These are phyloP conservation scores for Plasmopara viticola DNA, from an alignment of 352 stramenopile species.

Conservation along the genomic window DNA sequence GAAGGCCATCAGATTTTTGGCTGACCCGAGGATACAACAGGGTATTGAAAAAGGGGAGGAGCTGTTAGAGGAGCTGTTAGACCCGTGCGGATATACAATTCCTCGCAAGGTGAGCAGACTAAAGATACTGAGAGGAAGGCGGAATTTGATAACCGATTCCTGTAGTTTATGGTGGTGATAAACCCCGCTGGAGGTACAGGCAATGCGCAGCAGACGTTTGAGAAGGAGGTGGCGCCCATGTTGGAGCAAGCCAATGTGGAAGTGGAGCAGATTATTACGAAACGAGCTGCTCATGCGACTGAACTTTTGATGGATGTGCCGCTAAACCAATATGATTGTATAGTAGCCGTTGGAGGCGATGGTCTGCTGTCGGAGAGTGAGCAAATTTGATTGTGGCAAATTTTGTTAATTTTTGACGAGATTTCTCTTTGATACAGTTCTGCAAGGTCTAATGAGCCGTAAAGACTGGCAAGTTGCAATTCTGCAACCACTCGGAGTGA, in stretches of 20 bases:
- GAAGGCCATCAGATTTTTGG: slow-evolving; percentile 36
- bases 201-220: slow-evolving; percentile 43
- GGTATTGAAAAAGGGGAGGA: slow-evolving; percentile 6
- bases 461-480: slow-evolving; percentile 54
- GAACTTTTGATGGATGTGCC: slow-evolving; percentile 36
- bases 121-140: neutral
- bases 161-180: slow-evolving; percentile 59
- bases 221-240: slow-evolving; percentile 42
- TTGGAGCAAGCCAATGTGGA: slow-evolving; percentile 53
- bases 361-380: slow-evolving; percentile 63
- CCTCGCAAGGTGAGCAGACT: slow-evolving; percentile 12
- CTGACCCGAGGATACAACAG: slow-evolving; percentile 31
- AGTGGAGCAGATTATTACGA: slow-evolving; percentile 45
- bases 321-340: slow-evolving; percentile 51
- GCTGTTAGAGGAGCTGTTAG: slow-evolving; percentile 24
- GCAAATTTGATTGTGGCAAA: slow-evolving; percentile 5
- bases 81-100: slow-evolving; percentile 30
- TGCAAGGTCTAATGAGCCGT: slow-evolving; percentile 67
- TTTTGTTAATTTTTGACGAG: slow-evolving; percentile 7
- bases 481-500: slow-evolving; percentile 43
- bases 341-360: slow-evolving; percentile 63
- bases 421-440: slow-evolving; percentile 30
- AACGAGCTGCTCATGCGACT: slow-evolving; percentile 48
- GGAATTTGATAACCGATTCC: slow-evolving; percentile 5
- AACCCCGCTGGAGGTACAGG: slow-evolving; percentile 59